Base-by-base conservation (phyloP, 768 basidiomycete genomes). In the Lentinula detonsa region DNA sequence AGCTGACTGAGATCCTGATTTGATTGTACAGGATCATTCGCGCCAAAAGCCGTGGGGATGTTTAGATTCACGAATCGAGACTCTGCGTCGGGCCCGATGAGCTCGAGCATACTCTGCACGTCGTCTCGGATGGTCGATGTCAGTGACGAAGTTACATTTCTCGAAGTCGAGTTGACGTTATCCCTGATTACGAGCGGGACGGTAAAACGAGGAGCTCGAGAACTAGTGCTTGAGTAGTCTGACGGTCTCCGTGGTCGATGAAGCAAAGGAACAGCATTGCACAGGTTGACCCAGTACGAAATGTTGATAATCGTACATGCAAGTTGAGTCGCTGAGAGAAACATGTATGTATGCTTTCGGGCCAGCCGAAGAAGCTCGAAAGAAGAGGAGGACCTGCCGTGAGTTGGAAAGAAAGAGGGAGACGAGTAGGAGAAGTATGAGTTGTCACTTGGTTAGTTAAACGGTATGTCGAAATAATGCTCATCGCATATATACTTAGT, bases 71-170 rank as follows among this genome's bases (percentile, higher is more conserved):
- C 45, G 33, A 59, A 59, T 18, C 58, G 58, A 15, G 40, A 43
- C n/a, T 33, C 21, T 15, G 48, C 48, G 33, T 50, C 58, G 11
- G 43, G 33, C 15, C 33, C 58, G 11, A 59, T 49, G 4, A 34
- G 35, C 10, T 37, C 5, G 33, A 59, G 58, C 46, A 59, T 35
- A n/a, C 28, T 39, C 31, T n/a, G 13, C 15, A 58, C 16, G 15
- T 43, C 23, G 13, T 58, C 58, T 39, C 45, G 45, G 9, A 59
- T 23, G 18, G 46, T 48, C 1, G 45, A 31, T 39, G 58, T 10
- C 7, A 75, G 42, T 34, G 59, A 49, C 16, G 35, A 8, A 13
- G 50, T 49, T 13, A 15, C 31, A 28, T 49, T 60, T 8, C 31
- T 33, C 13, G 56, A 28, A 34, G 37, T 40, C 10, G 53, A 37